A percentile compares a stretch with the other conserved stretches of the same genome.
Evolutionary conservation across 108 stramenopile species (phyloP).

Genomic region (Cafeteria roenbergensis): DNA sequence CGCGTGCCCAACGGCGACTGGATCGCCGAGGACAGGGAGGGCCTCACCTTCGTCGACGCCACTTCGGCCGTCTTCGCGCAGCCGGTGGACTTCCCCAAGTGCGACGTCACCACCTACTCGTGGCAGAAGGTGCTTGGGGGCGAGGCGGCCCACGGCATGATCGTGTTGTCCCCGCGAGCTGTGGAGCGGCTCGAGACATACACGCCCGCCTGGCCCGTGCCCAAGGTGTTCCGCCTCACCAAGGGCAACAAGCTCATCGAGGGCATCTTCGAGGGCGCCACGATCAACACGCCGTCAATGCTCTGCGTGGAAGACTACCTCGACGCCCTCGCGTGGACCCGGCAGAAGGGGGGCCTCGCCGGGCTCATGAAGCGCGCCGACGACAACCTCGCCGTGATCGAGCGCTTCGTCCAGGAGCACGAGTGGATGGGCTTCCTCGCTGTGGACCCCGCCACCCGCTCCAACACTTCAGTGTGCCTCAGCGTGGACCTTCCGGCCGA

Average conservation of each 20-base stretch:
- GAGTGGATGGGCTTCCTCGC: slow-evolving; percentile 86
- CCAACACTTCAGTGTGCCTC: slow-evolving; percentile 88
- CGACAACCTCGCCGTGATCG: slow-evolving; percentile 73
- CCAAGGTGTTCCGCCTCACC: slow-evolving; percentile 95
- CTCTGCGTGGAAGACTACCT: slow-evolving; percentile 98
- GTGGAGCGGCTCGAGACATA: slow-evolving; percentile 89
- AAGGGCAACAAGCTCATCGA: slow-evolving; percentile 90
- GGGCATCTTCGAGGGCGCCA: slow-evolving; percentile 87
- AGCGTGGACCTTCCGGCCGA: slow-evolving; percentile 68
- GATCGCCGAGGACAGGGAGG: slow-evolving; percentile 74
- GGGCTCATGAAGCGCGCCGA: slow-evolving; percentile 74
- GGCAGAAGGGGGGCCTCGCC: slow-evolving; percentile 73
- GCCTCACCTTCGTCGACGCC: slow-evolving; percentile 89
- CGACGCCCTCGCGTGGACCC: slow-evolving; percentile 87
- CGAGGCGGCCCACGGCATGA: slow-evolving; percentile 94
- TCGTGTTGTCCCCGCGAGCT: slow-evolving; percentile 84
- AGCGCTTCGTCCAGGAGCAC: slow-evolving; percentile 81
- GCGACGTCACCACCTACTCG: slow-evolving; percentile 94
- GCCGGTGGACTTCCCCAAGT: slow-evolving; percentile 94
- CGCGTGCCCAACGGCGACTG: slow-evolving; percentile 73
- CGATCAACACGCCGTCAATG: slow-evolving; percentile 99
- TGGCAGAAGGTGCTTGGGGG: slow-evolving; percentile 99
- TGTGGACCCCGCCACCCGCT: slow-evolving; percentile 77
- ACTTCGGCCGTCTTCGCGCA: slow-evolving; percentile 97
- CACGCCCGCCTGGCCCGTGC: slow-evolving; percentile 80